Percentiles rank a stretch among this genome's conserved stretches.
phyloP scores from a whole-genome alignment of 768 basidiomycete species.

The Boletus rex-veris region DNA sequence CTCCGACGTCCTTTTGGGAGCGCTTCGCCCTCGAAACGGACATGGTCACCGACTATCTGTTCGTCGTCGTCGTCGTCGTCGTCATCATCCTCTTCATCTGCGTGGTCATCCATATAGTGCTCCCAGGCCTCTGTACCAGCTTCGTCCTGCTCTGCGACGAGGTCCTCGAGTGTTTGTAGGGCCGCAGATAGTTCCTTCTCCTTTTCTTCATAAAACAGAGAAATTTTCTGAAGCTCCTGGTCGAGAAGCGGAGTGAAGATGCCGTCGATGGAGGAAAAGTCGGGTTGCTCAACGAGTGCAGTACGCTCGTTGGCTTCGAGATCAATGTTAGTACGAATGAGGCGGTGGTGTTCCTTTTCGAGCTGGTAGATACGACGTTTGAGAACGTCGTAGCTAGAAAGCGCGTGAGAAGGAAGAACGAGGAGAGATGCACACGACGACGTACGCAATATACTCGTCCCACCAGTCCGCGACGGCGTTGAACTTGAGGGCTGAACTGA shows the following conservation, averaged over 20 bases:
- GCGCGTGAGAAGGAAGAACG: not conserved
- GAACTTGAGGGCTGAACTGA: slow-evolving; percentile 81
- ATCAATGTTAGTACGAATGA: slow-evolving; percentile 44
- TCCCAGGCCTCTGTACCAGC: slow-evolving; percentile 47
- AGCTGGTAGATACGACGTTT: slow-evolving; percentile 85
- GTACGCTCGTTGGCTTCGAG: slow-evolving; percentile 63
- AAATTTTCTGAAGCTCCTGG: slow-evolving; percentile 78
- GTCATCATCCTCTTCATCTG: slow-evolving; percentile 44
- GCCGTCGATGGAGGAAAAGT: slow-evolving; percentile 44
- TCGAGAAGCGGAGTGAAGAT: slow-evolving; percentile 76
- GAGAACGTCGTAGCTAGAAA: slow-evolving; percentile 70
- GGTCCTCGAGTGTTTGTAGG: slow-evolving; percentile 52
- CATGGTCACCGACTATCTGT: slow-evolving; percentile 23
- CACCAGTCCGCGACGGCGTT: slow-evolving; percentile 91
- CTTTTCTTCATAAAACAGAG: slow-evolving; percentile 72
- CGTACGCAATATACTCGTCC: slow-evolving; percentile 87
- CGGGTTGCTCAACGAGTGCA: slow-evolving; percentile 45
- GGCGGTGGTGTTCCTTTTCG: slow-evolving; percentile 67
- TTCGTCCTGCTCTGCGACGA: slow-evolving; percentile 58
- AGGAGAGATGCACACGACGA: slow-evolving; percentile 12
- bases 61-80: slow-evolving; percentile 52
- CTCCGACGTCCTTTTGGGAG: slow-evolving; percentile 34
- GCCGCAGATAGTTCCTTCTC: slow-evolving; percentile 68
- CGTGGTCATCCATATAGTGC: slow-evolving; percentile 47
- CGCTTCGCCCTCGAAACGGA: slow-evolving; percentile 26